phyloP scores from a whole-genome alignment of 331 rosid species.

The Phaseolus coccineus region DNA sequence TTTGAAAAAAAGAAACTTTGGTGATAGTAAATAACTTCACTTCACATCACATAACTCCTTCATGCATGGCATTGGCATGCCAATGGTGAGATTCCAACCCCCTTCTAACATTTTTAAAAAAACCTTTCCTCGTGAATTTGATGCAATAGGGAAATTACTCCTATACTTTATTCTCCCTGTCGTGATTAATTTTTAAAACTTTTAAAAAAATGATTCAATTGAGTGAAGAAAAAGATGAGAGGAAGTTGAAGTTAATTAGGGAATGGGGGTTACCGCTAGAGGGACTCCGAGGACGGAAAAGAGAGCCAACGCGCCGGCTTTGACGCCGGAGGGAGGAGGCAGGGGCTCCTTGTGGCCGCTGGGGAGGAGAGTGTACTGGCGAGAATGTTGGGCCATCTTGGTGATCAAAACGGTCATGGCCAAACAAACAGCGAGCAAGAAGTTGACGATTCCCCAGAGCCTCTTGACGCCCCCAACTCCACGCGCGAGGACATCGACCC shows the following conservation, averaged over 20 bases:
- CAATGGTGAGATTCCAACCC: slow-evolving; percentile 10
- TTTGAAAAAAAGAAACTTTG: background rate
- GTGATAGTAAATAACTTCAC: background rate
- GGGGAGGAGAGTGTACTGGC: background rate
- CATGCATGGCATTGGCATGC: slow-evolving; percentile 46
- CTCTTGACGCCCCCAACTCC: slow-evolving; percentile 73
- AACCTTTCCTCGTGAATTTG: slow-evolving; percentile 2
- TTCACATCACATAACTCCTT: slow-evolving; percentile 42
- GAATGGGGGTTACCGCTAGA: slow-evolving; percentile 56
- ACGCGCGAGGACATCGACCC: slow-evolving; percentile 60
- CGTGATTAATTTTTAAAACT: too few species aligned
- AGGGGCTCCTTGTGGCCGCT: background rate
- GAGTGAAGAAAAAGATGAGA: background rate
- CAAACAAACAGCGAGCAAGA: slow-evolving; percentile 64
- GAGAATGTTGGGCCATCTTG: slow-evolving; percentile 62
- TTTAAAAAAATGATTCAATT: too few species aligned
- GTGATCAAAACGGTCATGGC: slow-evolving; percentile 69
- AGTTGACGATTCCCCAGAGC: slow-evolving; percentile 80
- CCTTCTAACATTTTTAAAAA: background rate
- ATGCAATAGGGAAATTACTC: background rate
- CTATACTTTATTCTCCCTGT: background rate
- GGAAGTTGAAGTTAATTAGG: background rate
- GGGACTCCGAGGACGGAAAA: slow-evolving; percentile 82
- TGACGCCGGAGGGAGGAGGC: slow-evolving; percentile 53
- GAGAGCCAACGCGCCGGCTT: slow-evolving; percentile 72